Evolutionary conservation across 371 early-diverging fungal species (phyloP).

Genomic region (Mortierella sp.): DNA sequence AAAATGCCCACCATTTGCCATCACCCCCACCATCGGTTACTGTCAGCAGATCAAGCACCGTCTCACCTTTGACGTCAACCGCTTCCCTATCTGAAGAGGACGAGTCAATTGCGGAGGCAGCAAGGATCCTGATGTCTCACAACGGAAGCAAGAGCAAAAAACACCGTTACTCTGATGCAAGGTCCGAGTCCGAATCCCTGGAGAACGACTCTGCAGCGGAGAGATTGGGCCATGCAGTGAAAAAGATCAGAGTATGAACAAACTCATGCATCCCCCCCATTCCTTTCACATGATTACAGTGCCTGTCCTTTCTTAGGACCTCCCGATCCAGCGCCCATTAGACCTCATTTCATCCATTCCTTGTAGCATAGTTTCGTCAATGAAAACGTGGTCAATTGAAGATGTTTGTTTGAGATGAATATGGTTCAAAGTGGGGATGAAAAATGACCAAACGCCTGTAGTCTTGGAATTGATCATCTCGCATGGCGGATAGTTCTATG

Average conservation of each 20-base stretch:
- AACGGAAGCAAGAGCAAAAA: slow-evolving; percentile 19
- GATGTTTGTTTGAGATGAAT: too few species aligned
- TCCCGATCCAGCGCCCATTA: too few species aligned
- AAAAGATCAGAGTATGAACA: slow-evolving; percentile 34
- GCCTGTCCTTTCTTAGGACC: too few species aligned
- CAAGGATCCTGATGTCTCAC: slow-evolving; percentile 28
- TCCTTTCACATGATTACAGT: slow-evolving; percentile 1
- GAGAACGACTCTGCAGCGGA: slow-evolving; percentile 1
- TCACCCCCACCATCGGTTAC: slow-evolving; percentile 46
- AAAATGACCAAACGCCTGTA: too few species aligned
- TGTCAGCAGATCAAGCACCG: slow-evolving; percentile 45
- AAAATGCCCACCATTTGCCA: slow-evolving; percentile 16
- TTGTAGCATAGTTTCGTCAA: too few species aligned
- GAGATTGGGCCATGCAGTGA: slow-evolving; percentile 11
- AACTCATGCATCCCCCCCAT: neutral
- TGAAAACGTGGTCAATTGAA: too few species aligned
- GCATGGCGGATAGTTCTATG: too few species aligned
- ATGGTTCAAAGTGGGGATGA: too few species aligned
- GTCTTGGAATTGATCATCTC: too few species aligned
- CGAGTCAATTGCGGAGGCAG: slow-evolving; percentile 39
- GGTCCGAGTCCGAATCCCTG: slow-evolving; percentile 3
- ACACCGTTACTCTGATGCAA: slow-evolving; percentile 19
- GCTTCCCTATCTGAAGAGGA: slow-evolving; percentile 37
- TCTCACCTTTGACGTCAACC: slow-evolving; percentile 35
- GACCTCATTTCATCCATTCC: too few species aligned